Conservation (phyloP, 2,329 filamentous ascomycete genomes). For the Chlorencoelia australis region DNA sequence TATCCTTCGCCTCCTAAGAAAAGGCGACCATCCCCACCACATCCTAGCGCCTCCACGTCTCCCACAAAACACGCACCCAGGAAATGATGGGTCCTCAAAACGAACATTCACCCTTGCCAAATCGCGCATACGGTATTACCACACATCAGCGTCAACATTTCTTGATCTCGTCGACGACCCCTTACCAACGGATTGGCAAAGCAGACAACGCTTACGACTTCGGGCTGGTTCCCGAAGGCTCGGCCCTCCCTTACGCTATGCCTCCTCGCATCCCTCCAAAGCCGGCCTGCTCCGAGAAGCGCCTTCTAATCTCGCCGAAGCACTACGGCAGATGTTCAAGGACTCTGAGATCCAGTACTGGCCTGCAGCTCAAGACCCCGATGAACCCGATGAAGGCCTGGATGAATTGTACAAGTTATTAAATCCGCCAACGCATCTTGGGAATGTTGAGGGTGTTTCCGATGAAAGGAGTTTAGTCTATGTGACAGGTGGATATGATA, state of each 20-base stretch:
- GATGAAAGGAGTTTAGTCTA: slow-evolving; percentile 42
- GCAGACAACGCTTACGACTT: slow-evolving; percentile 35
- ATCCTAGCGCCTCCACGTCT: slow-evolving; percentile 29
- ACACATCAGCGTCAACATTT: slow-evolving; percentile 41
- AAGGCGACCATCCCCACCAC: slow-evolving; percentile 30
- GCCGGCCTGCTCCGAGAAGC: slow-evolving; percentile 11
- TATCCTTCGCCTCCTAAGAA: slow-evolving; percentile 15
- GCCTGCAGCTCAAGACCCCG: slow-evolving; percentile 25
- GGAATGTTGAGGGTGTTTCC: slow-evolving; percentile 32
- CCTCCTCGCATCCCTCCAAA: neutral
- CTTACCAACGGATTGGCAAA: slow-evolving; percentile 26
- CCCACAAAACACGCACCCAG: slow-evolving; percentile 38
- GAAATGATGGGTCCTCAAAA: slow-evolving; percentile 33
- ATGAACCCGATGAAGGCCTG: slow-evolving; percentile 21
- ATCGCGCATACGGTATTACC: slow-evolving; percentile 46
- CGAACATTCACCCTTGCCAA: slow-evolving; percentile 41
- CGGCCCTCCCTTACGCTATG: slow-evolving; percentile 21
- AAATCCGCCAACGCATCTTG: slow-evolving; percentile 30
- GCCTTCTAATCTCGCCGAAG: slow-evolving; percentile 10
- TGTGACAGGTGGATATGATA: slow-evolving; percentile 23
- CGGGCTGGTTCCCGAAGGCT: slow-evolving; percentile 37
- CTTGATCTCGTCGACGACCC: slow-evolving; percentile 49
- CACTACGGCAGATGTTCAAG: slow-evolving; percentile 20
- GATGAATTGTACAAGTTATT: slow-evolving; percentile 30
- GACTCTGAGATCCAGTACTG: slow-evolving; percentile 24